Base-by-base conservation (phyloP, 176 grass and related monocot genomes). In the Avena sativa region DNA sequence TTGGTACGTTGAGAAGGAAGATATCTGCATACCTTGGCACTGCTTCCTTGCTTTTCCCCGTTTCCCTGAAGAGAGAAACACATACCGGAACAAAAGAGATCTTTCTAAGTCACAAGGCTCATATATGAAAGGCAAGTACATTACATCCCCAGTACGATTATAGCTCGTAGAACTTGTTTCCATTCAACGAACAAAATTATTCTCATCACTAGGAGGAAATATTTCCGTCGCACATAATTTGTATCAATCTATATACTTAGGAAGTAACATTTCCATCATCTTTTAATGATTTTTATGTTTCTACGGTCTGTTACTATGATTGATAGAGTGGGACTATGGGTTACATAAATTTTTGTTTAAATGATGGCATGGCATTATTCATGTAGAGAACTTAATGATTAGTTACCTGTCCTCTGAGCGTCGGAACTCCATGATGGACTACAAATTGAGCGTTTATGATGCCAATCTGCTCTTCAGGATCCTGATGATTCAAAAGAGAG, bases 391-490 rank as follows among this genome's bases (percentile, higher is more conserved):
- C 21, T 50, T 50, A 11, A 8, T 48, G 44, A 32, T 67, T 69
- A 53, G 49, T 52, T 76, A 82, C 81, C 66, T 83, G 81, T 36
- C 3, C 5, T 71, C 16, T 6, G 20, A 83, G 81, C 8, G 81
- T 83, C 2, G 66, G 49, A 71, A 72, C 50, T 11, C 12, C 81
- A 43, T n/a, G 66, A 83, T 82, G 81, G 6, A 25, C 81, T 13
- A 71, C 67, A 36, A 57, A 83, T 52, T 83, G 66, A n/a, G 51
- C 81, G 0, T 83, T 66, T 9, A 83, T 32, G 32, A 83, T 7
- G 32, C 81, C 81, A 6, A 83, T 83, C 34, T 72, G 81, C 32
- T 83, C 66, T 44, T 71, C 81, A 11, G 81, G 81, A 9, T 57
- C 4, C 81, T 83, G 19, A 21, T 38, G 60, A 26, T 28, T 32